Conservation (phyloP, 2,329 filamentous ascomycete species). For the Diaporthe ampelina region DNA sequence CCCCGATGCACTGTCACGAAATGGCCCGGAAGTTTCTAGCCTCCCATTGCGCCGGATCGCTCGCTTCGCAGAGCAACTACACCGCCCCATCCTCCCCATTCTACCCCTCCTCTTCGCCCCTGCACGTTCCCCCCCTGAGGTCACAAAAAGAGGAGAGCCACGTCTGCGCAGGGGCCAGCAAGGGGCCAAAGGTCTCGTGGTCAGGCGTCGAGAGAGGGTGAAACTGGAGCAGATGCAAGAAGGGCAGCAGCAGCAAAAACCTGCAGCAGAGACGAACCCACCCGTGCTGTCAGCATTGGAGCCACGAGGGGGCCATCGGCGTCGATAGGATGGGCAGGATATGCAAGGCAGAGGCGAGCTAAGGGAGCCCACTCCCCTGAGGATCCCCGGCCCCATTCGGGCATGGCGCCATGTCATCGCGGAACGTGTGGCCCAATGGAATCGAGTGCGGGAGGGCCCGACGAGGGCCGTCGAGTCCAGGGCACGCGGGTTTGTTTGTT, state of each 20-base stretch:
- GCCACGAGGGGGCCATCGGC: constrained; percentile 23
- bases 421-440: constrained; percentile 31
- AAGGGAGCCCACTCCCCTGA: constrained; percentile 14
- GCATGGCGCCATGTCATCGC: constrained; percentile 36
- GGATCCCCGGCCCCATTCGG: constrained; percentile 30
- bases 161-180: not conserved
- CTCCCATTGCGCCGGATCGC: constrained; percentile 4
- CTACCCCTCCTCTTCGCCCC: not conserved
- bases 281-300: constrained; percentile 32
- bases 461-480: constrained; percentile 9
- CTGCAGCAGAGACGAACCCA: constrained; percentile 7
- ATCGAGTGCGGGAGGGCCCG: constrained; percentile 33
- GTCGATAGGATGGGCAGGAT: not conserved
- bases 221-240: not conserved
- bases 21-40: constrained; percentile 27
- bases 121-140: constrained; percentile 7
- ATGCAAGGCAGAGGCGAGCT: no score
- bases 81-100: constrained; percentile 26
- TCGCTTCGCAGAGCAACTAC: constrained; percentile 8
- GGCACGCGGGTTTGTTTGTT: constrained; percentile 18
- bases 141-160: not conserved
- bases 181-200: not conserved
- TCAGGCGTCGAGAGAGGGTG: not conserved
- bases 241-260: not conserved
- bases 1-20: constrained; percentile 13